Evolutionary conservation across 257 asterid genomes (phyloP).

Genomic region (Jaltomata sinuosa): DNA sequence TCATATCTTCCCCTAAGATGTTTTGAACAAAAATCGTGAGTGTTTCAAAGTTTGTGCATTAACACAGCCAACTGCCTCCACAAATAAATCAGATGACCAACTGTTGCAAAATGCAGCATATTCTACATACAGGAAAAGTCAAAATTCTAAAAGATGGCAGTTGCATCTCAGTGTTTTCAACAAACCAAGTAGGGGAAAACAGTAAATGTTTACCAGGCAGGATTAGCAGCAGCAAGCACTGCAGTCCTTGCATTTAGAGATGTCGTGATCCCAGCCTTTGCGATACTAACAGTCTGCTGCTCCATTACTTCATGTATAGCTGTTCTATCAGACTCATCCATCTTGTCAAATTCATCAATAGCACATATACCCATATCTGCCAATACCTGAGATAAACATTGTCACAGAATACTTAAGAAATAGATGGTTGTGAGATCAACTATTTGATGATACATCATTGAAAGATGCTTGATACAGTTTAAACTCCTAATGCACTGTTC

Average conservation of each 20-base stretch:
- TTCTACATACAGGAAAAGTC: background rate
- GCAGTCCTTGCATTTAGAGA: conserved; percentile 98
- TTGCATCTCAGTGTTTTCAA: background rate
- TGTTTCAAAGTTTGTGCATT: background rate
- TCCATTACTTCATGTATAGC: conserved; percentile 99
- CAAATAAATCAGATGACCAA: background rate
- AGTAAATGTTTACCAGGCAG: conserved; percentile 70
- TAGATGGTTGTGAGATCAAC: background rate
- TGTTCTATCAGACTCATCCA: conserved; percentile 97
- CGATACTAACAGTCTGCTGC: conserved; percentile 99
- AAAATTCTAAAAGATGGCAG: background rate
- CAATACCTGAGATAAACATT: conserved; percentile 48
- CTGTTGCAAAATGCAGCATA: background rate
- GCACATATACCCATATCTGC: conserved; percentile 99
- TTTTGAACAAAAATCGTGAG: background rate
- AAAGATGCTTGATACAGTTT: background rate
- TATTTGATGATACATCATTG: background rate
- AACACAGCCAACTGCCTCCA: background rate
- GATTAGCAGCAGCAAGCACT: conserved; percentile 98
- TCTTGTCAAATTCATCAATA: conserved; percentile 96
- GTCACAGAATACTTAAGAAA: background rate
- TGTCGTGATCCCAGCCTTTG: conserved; percentile 98
- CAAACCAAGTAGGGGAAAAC: background rate
- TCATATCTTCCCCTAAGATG: conserved; percentile 90
- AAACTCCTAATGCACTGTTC: conserved; percentile 6